phyloP scores from a whole-genome alignment of 257 asterid species.

The Dorcoceras hygrometricum region DNA sequence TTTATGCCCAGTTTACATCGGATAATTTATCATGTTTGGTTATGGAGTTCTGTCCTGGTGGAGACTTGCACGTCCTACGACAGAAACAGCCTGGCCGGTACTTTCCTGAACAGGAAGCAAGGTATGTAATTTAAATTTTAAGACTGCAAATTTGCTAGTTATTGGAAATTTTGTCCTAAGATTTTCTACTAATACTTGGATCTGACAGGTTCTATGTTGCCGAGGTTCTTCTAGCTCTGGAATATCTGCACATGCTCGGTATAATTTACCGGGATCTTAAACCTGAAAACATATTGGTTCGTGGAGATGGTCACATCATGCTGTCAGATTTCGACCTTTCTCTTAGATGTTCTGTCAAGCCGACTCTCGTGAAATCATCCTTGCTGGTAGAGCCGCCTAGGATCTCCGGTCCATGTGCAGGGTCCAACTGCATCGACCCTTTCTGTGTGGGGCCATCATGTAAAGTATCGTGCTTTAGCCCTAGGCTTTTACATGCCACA shows the following conservation, averaged over 20 bases:
- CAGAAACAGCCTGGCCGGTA: constrained; percentile 78
- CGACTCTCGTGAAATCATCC: constrained; percentile 62
- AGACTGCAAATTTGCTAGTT: neutral
- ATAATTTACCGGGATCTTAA: constrained; percentile 87
- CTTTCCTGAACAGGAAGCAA: constrained; percentile 83
- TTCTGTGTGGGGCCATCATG: constrained; percentile 93
- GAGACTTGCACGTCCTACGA: constrained; percentile 86
- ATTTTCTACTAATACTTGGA: constrained; percentile 13
- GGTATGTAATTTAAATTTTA: constrained; percentile 43
- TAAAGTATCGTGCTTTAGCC: constrained; percentile 84
- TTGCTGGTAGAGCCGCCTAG: constrained; percentile 57
- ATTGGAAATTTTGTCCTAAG: neutral
- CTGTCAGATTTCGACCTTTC: constrained; percentile 88
- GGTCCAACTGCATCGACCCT: constrained; percentile 91
- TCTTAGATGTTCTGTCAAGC: constrained; percentile 78
- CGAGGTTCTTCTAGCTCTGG: constrained; percentile 90
- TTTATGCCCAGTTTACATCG: constrained; percentile 82
- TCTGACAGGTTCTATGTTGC: constrained; percentile 78
- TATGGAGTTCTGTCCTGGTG: constrained; percentile 97
- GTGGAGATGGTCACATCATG: constrained; percentile 96
- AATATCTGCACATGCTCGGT: constrained; percentile 93
- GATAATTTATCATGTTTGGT: constrained; percentile 80
- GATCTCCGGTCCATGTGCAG: constrained; percentile 81
- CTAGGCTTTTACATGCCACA: constrained; percentile 48
- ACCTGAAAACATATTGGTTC: constrained; percentile 84